These are phyloP conservation scores for Raffaelea ambrosiae DNA, from an alignment of 2,329 filamentous ascomycete species.

Conservation along the genomic window DNA sequence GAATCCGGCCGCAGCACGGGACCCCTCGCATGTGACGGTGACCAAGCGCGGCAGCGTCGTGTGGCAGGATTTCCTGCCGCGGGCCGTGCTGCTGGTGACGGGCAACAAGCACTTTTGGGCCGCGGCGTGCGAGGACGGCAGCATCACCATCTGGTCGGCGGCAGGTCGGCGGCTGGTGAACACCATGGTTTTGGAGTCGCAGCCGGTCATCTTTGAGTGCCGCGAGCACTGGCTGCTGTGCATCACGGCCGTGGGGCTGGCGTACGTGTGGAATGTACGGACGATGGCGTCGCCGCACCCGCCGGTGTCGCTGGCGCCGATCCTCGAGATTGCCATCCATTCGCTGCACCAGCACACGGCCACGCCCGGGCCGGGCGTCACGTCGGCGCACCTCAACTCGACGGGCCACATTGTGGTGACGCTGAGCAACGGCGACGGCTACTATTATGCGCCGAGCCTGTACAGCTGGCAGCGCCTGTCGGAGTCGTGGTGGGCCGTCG, in stretches of 20 bases:
- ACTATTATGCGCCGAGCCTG: constrained; percentile 77
- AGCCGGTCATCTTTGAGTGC: constrained; percentile 89
- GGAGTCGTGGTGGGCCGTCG: constrained; percentile 96
- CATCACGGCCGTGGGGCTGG: constrained; percentile 80
- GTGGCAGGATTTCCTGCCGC: constrained; percentile 91
- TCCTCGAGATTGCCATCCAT: constrained; percentile 78
- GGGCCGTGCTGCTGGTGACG: constrained; percentile 79
- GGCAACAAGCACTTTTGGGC: constrained; percentile 90
- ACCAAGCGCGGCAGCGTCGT: constrained; percentile 71
- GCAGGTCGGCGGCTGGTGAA: constrained; percentile 80
- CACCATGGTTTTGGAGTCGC: constrained; percentile 78
- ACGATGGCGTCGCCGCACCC: constrained; percentile 78
- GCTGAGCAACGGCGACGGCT: constrained; percentile 89
- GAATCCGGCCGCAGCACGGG: constrained; percentile 61
- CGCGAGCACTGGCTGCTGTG: constrained; percentile 83
- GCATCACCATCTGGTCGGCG: constrained; percentile 83
- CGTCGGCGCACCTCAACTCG: constrained; percentile 84
- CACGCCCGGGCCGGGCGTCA: constrained; percentile 73
- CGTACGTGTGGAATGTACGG: constrained; percentile 88
- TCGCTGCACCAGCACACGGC: constrained; percentile 67
- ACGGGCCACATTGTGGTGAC: constrained; percentile 82
- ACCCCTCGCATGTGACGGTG: constrained; percentile 77
- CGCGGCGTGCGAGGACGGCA: constrained; percentile 87
- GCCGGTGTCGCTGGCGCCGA: constrained; percentile 78
- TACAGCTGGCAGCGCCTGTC: constrained; percentile 92